Conservation (phyloP, 495 filamentous ascomycete genomes). For the Daldinia concentrica region DNA sequence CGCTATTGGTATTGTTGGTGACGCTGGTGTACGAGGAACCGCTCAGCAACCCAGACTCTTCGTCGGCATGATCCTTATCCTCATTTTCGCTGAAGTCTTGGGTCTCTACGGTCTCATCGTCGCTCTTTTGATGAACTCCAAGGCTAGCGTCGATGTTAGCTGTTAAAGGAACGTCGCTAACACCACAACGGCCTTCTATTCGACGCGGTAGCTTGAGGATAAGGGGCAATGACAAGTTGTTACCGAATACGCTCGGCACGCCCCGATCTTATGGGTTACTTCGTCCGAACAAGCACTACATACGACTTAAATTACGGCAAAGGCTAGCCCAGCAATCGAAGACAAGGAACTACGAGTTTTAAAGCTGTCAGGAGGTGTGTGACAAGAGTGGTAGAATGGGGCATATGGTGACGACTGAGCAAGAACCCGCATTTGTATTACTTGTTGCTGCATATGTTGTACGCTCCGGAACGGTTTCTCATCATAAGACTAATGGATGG, state of each 20-base stretch:
- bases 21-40: constrained; percentile 97
- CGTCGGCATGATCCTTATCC: constrained; percentile 99
- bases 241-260: constrained; percentile 21
- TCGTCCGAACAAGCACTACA: constrained; percentile 22
- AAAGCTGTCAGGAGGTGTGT: constrained; percentile 30
- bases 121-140: constrained; percentile 98
- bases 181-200: constrained; percentile 8
- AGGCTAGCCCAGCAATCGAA: constrained; percentile 40
- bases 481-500: constrained; percentile 56
- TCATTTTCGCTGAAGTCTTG: constrained; percentile 99
- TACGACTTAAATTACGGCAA: constrained; percentile 25
- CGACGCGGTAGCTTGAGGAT: constrained; percentile 21
- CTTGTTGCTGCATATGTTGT: constrained; percentile 49
- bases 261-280: constrained; percentile 14
- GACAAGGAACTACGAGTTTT: constrained; percentile 41
- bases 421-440: constrained; percentile 54
- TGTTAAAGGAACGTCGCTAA: constrained; percentile 43
- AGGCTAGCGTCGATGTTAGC: constrained; percentile 64
- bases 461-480: constrained; percentile 48
- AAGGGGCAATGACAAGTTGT: constrained; percentile 40
- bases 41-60: constrained; percentile 97
- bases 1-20: constrained; percentile 98
- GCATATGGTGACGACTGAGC: constrained; percentile 54
- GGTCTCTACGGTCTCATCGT: constrained; percentile 99
- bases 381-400: constrained; percentile 43